These are phyloP conservation scores for Sugiyamaella pinicola DNA, from an alignment of 1,139 yeast genomes.

Conservation along the genomic window DNA sequence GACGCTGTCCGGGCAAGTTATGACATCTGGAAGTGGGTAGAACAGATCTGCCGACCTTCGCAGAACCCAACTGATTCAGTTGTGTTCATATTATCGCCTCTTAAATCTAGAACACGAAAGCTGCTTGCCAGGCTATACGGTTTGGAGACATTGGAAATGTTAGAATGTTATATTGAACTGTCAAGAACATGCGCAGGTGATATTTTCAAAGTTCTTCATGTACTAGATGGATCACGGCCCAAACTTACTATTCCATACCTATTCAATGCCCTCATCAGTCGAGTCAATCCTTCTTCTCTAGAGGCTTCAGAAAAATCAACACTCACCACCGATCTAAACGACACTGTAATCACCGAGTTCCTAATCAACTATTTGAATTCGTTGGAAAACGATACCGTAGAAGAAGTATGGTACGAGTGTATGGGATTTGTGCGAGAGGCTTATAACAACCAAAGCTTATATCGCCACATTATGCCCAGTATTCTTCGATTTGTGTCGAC, in stretches of 20 bases:
- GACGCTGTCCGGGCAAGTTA: slow-evolving; percentile 59
- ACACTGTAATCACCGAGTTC: slow-evolving; percentile 52
- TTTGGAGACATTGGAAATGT: slow-evolving; percentile 71
- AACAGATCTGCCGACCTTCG: slow-evolving; percentile 42
- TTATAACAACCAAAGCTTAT: slow-evolving; percentile 51
- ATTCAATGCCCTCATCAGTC: slow-evolving; percentile 54
- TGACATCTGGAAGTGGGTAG: slow-evolving; percentile 77
- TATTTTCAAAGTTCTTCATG: slow-evolving; percentile 62
- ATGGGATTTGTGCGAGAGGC: slow-evolving; percentile 63
- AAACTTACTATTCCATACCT: slow-evolving; percentile 72
- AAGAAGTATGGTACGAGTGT: slow-evolving; percentile 69
- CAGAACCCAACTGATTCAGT: slow-evolving; percentile 19
- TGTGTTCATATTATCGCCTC: slow-evolving; percentile 26
- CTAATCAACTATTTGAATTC: slow-evolving; percentile 61
- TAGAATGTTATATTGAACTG: slow-evolving; percentile 61
- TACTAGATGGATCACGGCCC: slow-evolving; percentile 83
- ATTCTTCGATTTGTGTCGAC: slow-evolving; percentile 54
- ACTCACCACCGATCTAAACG: slow-evolving; percentile 49
- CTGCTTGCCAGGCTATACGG: slow-evolving; percentile 68
- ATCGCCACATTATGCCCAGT: slow-evolving; percentile 54
- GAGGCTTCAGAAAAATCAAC: slow-evolving; percentile 47
- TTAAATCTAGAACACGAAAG: slow-evolving; percentile 72
- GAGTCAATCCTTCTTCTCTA: slow-evolving; percentile 45
- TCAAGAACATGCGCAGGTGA: slow-evolving; percentile 20
- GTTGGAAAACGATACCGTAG: slow-evolving; percentile 72